Evolutionary conservation across 2,329 filamentous ascomycete genomes (phyloP).

Genomic region (Paraphoma sp.): DNA sequence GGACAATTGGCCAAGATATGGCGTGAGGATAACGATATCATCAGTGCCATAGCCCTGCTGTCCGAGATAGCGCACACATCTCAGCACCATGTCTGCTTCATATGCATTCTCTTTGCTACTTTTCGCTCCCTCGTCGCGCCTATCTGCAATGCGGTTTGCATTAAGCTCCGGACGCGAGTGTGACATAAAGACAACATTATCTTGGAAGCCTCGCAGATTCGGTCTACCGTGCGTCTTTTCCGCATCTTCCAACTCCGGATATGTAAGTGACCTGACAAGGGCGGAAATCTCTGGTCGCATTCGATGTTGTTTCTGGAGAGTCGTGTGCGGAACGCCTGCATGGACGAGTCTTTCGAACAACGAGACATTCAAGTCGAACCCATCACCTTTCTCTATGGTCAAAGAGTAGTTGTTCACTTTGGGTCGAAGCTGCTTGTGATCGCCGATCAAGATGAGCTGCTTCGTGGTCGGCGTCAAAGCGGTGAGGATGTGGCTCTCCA

Average conservation of each 20-base stretch:
- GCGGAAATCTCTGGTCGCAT: slow-evolving; percentile 73
- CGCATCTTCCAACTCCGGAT: slow-evolving; percentile 66
- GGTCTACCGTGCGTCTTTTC: slow-evolving; percentile 57
- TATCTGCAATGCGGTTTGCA: slow-evolving; percentile 54
- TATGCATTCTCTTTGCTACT: slow-evolving; percentile 68
- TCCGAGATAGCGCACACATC: slow-evolving; percentile 69
- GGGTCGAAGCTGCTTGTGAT: slow-evolving; percentile 75
- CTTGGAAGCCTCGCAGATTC: slow-evolving; percentile 62
- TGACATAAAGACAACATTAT: slow-evolving; percentile 70
- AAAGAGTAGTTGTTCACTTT: slow-evolving; percentile 69
- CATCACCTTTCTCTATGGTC: slow-evolving; percentile 67
- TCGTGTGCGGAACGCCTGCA: slow-evolving; percentile 60
- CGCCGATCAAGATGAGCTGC: slow-evolving; percentile 74
- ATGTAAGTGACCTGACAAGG: slow-evolving; percentile 65
- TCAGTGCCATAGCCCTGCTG: slow-evolving; percentile 74
- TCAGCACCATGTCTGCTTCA: slow-evolving; percentile 71
- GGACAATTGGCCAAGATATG: slow-evolving; percentile 73
- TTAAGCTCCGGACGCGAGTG: slow-evolving; percentile 64
- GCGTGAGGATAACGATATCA: slow-evolving; percentile 72
- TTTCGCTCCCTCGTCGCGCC: slow-evolving; percentile 57
- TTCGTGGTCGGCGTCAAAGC: slow-evolving; percentile 63
- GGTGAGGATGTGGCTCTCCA: slow-evolving; percentile 71
- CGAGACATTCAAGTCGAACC: slow-evolving; percentile 71
- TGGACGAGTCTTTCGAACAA: slow-evolving; percentile 72
- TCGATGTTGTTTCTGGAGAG: slow-evolving; percentile 68